A percentile compares a stretch with the other conserved stretches of the same genome.
Conservation (phyloP, 2,329 filamentous ascomycete genomes). For the Teratosphaeria gauchensis region DNA sequence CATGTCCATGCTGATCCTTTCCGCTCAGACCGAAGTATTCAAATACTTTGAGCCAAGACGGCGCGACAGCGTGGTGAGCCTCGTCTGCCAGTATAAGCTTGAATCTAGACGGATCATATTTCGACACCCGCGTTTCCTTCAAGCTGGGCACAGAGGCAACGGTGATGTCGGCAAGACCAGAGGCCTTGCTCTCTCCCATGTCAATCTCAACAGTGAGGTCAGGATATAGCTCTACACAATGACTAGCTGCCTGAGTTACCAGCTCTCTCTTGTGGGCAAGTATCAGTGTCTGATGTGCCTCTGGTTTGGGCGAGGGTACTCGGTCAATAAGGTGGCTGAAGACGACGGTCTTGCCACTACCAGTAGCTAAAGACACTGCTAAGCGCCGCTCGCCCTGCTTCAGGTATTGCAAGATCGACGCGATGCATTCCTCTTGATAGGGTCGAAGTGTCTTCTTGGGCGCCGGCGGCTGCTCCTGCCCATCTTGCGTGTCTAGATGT, state of each 20-base stretch:
- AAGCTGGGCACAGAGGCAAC: constrained; percentile 85
- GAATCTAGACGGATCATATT: constrained; percentile 70
- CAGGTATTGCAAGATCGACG: constrained; percentile 61
- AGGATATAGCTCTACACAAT: constrained; percentile 75
- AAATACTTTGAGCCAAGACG: constrained; percentile 64
- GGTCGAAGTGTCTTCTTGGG: constrained; percentile 46
- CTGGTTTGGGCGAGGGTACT: constrained; percentile 46
- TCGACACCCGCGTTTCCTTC: constrained; percentile 60
- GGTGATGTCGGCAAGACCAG: constrained; percentile 80
- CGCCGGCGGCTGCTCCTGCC: neutral
- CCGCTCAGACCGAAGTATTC: constrained; percentile 61
- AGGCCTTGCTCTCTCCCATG: constrained; percentile 71
- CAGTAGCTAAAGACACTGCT: constrained; percentile 77
- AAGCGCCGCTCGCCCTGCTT: constrained; percentile 62
- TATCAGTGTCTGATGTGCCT: constrained; percentile 71
- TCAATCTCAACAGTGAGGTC: constrained; percentile 76
- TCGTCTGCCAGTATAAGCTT: constrained; percentile 93
- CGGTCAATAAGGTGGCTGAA: constrained; percentile 91
- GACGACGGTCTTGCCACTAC: constrained; percentile 85
- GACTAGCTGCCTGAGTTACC: constrained; percentile 82
- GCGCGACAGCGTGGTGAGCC: constrained; percentile 89
- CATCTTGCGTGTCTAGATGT: neutral
- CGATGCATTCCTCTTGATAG: constrained; percentile 85
- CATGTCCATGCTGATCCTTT: constrained; percentile 23
- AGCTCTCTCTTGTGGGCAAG: constrained; percentile 87